Evolutionary conservation across 2,329 filamentous ascomycete genomes (phyloP).

Genomic region (Penicillium sp.): DNA sequence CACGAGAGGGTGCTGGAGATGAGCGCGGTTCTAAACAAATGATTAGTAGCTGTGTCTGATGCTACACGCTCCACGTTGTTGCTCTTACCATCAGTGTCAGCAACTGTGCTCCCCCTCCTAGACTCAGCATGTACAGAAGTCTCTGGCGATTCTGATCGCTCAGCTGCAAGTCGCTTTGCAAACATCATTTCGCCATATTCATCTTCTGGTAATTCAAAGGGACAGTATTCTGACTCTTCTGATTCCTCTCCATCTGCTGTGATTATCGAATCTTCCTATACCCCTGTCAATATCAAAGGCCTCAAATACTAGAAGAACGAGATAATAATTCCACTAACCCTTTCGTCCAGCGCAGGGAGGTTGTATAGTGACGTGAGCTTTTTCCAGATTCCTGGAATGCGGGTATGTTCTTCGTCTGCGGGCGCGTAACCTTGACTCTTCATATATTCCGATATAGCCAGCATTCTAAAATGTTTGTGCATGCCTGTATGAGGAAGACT

Average conservation of each 20-base stretch:
- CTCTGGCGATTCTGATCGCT: slow-evolving; percentile 40
- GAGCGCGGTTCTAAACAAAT: slow-evolving; percentile 36
- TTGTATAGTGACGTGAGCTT: slow-evolving; percentile 84
- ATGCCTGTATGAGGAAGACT: slow-evolving; percentile 56
- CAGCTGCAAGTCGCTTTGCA: slow-evolving; percentile 41
- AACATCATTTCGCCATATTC: slow-evolving; percentile 49
- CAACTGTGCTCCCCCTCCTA: slow-evolving; percentile 42
- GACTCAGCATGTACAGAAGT: slow-evolving; percentile 33
- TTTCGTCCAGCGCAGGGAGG: slow-evolving; percentile 78
- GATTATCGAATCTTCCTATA: slow-evolving; percentile 52
- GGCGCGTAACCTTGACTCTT: slow-evolving; percentile 74
- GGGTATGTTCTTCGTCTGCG: slow-evolving; percentile 67
- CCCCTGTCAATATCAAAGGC: not conserved
- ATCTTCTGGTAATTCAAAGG: slow-evolving; percentile 60
- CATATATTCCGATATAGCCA: slow-evolving; percentile 76
- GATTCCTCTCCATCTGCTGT: slow-evolving; percentile 45
- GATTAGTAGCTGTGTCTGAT: not conserved
- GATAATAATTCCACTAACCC: slow-evolving; percentile 49
- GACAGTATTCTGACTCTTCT: slow-evolving; percentile 60
- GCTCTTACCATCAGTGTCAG: slow-evolving; percentile 45
- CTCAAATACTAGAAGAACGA: not conserved
- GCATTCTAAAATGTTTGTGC: slow-evolving; percentile 91
- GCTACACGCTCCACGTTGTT: not conserved
- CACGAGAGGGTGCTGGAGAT: slow-evolving; percentile 40
- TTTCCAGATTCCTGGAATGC: slow-evolving; percentile 85